A percentile compares a stretch with the other conserved stretches of the same genome.
These are phyloP conservation scores for Coemansia reversa DNA, from an alignment of 192 early-diverging fungal genomes.

Conservation along the genomic window DNA sequence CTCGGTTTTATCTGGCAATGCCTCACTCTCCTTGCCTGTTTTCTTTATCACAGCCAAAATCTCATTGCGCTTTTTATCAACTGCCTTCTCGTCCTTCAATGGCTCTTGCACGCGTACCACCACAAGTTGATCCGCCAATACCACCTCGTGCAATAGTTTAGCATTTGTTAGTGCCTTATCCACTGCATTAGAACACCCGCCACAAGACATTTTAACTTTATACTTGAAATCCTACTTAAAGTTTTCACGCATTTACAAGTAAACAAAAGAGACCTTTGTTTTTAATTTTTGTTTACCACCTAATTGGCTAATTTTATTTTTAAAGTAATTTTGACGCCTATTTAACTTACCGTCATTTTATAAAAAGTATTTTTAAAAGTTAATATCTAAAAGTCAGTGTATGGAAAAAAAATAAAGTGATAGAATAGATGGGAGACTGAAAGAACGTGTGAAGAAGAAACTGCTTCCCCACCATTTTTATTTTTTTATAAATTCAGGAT, in stretches of 20 bases:
- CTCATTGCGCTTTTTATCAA: slow-evolving; percentile 2
- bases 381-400: too few species aligned
- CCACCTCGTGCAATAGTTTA: not conserved
- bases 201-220: slow-evolving; percentile 14
- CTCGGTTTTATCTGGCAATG: not conserved
- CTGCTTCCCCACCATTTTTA: too few species aligned
- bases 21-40: slow-evolving; percentile 1
- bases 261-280: not conserved
- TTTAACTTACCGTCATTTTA: too few species aligned
- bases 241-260: not conserved
- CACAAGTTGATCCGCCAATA: not conserved
- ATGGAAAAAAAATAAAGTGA: too few species aligned
- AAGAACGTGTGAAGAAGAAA: not conserved
- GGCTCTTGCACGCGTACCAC: not conserved
- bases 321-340: too few species aligned
- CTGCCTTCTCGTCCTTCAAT: not conserved
- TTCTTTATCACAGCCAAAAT: not conserved
- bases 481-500: not conserved
- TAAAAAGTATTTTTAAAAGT: too few species aligned
- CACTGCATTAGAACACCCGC: slow-evolving; percentile 19
- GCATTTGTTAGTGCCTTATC: not conserved
- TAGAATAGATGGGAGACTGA: not conserved
- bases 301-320: not conserved
- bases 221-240: slow-evolving; percentile 11
- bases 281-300: not conserved